Evolutionary conservation across 2,329 filamentous ascomycete genomes (phyloP).

Genomic region (Furcasterigmium furcatum): DNA sequence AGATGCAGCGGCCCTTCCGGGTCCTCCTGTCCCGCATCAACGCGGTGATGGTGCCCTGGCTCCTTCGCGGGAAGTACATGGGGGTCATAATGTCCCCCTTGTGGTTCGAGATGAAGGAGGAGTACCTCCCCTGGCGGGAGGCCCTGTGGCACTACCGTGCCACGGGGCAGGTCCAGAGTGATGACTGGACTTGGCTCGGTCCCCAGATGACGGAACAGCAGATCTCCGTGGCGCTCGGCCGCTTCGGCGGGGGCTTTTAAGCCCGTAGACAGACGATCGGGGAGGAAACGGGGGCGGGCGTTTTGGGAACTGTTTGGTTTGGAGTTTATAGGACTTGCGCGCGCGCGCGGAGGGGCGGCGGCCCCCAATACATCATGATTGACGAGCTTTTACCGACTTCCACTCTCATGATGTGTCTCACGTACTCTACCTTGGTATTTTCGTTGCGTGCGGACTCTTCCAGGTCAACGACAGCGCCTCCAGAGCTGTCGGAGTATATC

Average conservation of each 20-base stretch:
- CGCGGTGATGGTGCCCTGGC: conserved; percentile 6
- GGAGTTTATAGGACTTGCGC: too few species aligned
- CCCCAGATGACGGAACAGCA: background rate
- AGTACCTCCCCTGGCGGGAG: conserved; percentile 11
- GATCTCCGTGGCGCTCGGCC: background rate
- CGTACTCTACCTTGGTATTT: too few species aligned
- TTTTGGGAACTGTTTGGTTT: too few species aligned
- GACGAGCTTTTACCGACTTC: too few species aligned
- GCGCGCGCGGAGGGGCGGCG: too few species aligned
- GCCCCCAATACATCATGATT: too few species aligned
- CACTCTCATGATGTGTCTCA: too few species aligned
- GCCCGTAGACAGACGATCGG: background rate
- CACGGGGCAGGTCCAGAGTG: conserved; percentile 6
- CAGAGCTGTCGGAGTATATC: conserved; percentile 20
- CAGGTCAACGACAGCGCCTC: too few species aligned
- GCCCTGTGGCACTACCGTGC: conserved; percentile 5
- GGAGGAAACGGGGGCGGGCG: too few species aligned
- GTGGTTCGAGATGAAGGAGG: conserved; percentile 6
- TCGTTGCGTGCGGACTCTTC: too few species aligned
- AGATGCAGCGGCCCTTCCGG: conserved; percentile 7
- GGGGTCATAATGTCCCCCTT: background rate
- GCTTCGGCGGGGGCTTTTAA: background rate
- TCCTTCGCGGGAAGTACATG: conserved; percentile 6
- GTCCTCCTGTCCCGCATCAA: conserved; percentile 5
- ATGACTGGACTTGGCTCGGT: conserved; percentile 4